These are phyloP conservation scores for Leccinellum albellum DNA, from an alignment of 768 basidiomycete species.

Conservation along the genomic window DNA sequence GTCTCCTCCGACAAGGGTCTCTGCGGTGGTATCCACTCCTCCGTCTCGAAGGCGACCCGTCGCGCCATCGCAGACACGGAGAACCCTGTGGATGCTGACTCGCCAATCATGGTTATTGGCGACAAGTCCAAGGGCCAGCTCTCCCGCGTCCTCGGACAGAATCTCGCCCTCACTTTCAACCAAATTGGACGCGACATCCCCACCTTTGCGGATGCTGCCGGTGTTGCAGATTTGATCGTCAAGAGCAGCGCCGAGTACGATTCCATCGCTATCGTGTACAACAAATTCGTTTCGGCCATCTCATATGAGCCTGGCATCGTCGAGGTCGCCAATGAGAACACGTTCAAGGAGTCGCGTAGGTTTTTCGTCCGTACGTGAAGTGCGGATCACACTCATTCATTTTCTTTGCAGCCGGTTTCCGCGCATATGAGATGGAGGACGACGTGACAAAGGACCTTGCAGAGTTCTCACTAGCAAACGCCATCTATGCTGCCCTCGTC, in stretches of 20 bases:
- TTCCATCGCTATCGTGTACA: slow-evolving; percentile 75
- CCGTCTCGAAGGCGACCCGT: slow-evolving; percentile 87
- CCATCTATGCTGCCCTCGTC: slow-evolving; percentile 88
- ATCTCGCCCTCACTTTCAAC: slow-evolving; percentile 87
- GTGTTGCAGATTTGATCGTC: slow-evolving; percentile 89
- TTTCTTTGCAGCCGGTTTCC: slow-evolving; percentile 68
- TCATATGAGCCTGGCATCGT: slow-evolving; percentile 79
- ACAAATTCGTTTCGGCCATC: slow-evolving; percentile 84
- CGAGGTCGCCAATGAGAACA: slow-evolving; percentile 78
- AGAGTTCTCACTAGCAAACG: slow-evolving; percentile 95
- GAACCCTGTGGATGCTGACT: slow-evolving; percentile 50
- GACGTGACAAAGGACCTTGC: slow-evolving; percentile 90
- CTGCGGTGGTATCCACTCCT: slow-evolving; percentile 99
- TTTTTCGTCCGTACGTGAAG: slow-evolving; percentile 14
- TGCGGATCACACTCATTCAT: slow-evolving; percentile 1
- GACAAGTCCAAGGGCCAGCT: slow-evolving; percentile 98
- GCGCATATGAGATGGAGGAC: slow-evolving; percentile 96
- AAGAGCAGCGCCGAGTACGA: slow-evolving; percentile 85
- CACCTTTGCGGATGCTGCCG: slow-evolving; percentile 92
- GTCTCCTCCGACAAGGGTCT: slow-evolving; percentile 98
- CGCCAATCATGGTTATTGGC: slow-evolving; percentile 82
- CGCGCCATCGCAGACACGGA: slow-evolving; percentile 56
- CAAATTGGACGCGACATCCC: slow-evolving; percentile 97
- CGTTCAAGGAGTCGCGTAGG: slow-evolving; percentile 77
- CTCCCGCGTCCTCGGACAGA: slow-evolving; percentile 55